phyloP scores from a whole-genome alignment of 306 rosid genomes.

The Argentina anserina region DNA sequence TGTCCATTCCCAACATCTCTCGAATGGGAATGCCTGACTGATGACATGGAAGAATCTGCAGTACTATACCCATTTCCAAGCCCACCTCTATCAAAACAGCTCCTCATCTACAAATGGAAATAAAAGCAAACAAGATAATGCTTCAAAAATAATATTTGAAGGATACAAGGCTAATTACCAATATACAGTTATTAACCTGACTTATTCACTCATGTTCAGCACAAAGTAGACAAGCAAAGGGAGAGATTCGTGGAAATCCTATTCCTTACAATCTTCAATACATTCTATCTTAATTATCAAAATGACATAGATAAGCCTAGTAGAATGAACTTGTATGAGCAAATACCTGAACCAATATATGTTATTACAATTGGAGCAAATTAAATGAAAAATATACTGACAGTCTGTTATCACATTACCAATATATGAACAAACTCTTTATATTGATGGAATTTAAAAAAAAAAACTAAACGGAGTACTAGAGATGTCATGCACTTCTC shows the following conservation, averaged over 20 bases:
- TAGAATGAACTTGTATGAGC: neutral
- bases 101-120: constrained; percentile 61
- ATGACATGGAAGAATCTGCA: constrained; percentile 61
- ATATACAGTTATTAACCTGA: constrained; percentile 7
- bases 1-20: constrained; percentile 60
- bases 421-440: neutral
- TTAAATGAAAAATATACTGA: neutral
- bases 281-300: constrained; percentile 14
- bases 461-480: neutral
- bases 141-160: constrained; percentile 8
- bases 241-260: neutral
- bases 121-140: neutral
- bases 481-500: neutral
- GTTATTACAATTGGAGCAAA: too few relatives aligned
- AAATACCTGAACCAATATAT: too few relatives aligned
- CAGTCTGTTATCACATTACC: too few relatives aligned
- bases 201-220: constrained; percentile 11
- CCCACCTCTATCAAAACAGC: constrained; percentile 58
- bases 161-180: constrained; percentile 15
- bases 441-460: neutral
- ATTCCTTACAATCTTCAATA: constrained; percentile 14
- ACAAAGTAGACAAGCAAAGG: neutral
- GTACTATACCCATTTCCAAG: constrained; percentile 50
- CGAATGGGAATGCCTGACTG: constrained; percentile 57
- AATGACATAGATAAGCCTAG: neutral